These are phyloP conservation scores for Ogataea allantospora DNA, from an alignment of 805 yeast genomes.

Conservation along the genomic window DNA sequence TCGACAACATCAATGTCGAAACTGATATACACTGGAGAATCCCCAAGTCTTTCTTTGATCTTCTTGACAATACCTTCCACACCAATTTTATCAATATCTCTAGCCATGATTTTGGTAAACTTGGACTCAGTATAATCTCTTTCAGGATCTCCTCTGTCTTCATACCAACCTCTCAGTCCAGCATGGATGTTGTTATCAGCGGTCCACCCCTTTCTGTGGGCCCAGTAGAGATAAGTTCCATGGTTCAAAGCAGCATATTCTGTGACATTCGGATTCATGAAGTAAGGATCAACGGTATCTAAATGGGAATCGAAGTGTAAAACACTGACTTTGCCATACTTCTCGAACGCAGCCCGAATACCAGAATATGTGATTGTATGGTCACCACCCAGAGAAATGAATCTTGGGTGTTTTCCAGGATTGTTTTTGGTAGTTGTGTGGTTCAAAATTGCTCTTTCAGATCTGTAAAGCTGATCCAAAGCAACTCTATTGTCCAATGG, in stretches of 20 bases:
- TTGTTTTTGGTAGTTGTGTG: constrained; percentile 28
- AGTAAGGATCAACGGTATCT: constrained; percentile 67
- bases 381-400: constrained; percentile 60
- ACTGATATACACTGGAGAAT: constrained; percentile 42
- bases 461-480: constrained; percentile 51
- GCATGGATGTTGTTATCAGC: constrained; percentile 49
- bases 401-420: constrained; percentile 33
- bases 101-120: constrained; percentile 39
- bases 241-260: constrained; percentile 55
- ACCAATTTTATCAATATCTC: constrained; percentile 45
- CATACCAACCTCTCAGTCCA: constrained; percentile 61
- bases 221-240: constrained; percentile 66
- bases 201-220: constrained; percentile 59
- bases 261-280: constrained; percentile 57
- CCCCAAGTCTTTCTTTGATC: constrained; percentile 35
- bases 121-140: constrained; percentile 38
- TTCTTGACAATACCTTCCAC: constrained; percentile 34
- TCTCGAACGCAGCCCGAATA: constrained; percentile 49
- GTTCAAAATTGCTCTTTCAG: constrained; percentile 43
- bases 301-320: constrained; percentile 67
- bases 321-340: constrained; percentile 47
- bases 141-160: constrained; percentile 33
- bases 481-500: constrained; percentile 56
- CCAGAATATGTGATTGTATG: constrained; percentile 56
- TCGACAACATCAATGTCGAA: constrained; percentile 63